Base-by-base conservation (phyloP, 202 grass and related monocot species). In the Carex arenaria region DNA sequence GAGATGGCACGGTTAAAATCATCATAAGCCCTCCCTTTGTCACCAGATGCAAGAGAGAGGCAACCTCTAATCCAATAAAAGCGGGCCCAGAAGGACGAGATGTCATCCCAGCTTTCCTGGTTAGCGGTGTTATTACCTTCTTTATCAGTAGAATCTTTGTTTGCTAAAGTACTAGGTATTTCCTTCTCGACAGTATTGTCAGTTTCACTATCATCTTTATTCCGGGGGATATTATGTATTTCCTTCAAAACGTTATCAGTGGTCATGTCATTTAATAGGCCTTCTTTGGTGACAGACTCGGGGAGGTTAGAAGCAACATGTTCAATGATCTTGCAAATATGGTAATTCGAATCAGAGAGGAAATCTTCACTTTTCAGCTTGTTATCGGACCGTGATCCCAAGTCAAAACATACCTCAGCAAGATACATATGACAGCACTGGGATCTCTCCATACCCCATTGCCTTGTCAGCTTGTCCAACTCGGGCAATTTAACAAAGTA, bases 331-430 rank as follows among this genome's bases (percentile, higher is more conserved):
- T 92, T 91, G 87, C 95, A 95, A 85, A 98, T 87, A 87, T 93
- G 90, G 86, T 95, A 93, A 80, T 84, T 89, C 67, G 86, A 90
- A 87, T 98, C 89, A 86, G 84, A 87, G 19, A 93, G 72, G 57
- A 91, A 89, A 28, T 84, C 74, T 65, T 76, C 87, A 57, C 83
- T 88, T 87, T 83, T 87, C 80, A 81, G 84, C 88, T 87, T 87
- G 72, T 69, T 90, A 85, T 72, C 82, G 78, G 87, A 89, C 88
- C 86, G 92, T 55, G 90, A 78, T 85, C 89, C 95, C 55, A 13
- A 79, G 86, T 98, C 95, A 89, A 91, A 90, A 86, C 92, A 98
- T 80, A 98, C 45, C 85, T 98, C 92, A 87, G 90, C 92, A 80
- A 98, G 87, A 95, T 94, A 98, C 90, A 98, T 88, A 83, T 86